A percentile compares a stretch with the other conserved stretches of the same genome.
phyloP scores from a whole-genome alignment of 2,329 filamentous ascomycete species.

The Teratosphaeria gauchensis region DNA sequence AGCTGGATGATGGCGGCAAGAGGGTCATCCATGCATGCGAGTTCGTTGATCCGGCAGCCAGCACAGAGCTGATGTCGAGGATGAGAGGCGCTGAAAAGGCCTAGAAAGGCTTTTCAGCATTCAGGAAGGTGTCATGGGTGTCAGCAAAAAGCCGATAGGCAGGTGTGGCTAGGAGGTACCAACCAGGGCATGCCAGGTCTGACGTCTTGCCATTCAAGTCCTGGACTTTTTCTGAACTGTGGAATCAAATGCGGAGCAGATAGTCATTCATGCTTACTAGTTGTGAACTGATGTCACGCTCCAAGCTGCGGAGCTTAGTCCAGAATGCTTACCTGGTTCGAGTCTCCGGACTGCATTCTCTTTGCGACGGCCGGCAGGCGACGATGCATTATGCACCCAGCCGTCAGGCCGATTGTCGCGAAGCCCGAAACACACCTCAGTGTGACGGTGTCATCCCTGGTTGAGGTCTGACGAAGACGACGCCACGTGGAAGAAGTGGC shows the following conservation, averaged over 20 bases:
- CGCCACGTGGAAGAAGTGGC: not conserved
- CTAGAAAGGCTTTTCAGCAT: not conserved
- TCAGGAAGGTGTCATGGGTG: not conserved
- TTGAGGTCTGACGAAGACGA: not conserved
- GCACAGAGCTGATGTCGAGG: conserved; percentile 3
- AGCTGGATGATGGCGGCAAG: conserved; percentile 16
- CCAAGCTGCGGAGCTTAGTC: not conserved
- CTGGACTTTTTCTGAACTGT: not conserved
- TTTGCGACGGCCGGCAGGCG: no score
- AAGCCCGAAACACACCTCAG: not conserved
- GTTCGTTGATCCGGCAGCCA: conserved; percentile 25
- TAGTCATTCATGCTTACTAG: not conserved
- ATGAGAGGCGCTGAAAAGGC: not conserved
- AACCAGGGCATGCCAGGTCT: no score
- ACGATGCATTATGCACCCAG: not conserved
- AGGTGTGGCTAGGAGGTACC: no score
- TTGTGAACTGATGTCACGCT: not conserved
- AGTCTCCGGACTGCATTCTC: not conserved
- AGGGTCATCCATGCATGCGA: conserved; percentile 21
- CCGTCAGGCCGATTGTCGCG: not conserved
- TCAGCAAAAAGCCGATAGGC: not conserved
- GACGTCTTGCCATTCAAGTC: not conserved
- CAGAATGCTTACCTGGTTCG: not conserved
- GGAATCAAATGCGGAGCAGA: not conserved
- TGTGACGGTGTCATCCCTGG: not conserved